Conservation (phyloP, 208 protist species). For the Trypanosoma melophagium region DNA sequence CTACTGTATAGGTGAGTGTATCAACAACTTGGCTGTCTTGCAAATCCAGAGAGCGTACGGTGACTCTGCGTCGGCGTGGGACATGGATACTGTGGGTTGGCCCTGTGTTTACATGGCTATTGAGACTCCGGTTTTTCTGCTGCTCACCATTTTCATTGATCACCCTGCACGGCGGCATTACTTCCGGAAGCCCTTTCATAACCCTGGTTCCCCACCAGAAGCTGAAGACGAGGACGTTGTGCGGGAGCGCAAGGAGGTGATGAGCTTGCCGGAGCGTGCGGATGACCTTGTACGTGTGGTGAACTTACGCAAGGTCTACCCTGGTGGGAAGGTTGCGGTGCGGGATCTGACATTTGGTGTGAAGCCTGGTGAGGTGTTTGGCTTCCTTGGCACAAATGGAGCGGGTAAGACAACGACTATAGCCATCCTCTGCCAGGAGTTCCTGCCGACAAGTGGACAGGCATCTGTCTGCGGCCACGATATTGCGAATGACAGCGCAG, state of each 20-base stretch:
- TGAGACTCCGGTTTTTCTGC: constrained; percentile 54
- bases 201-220: constrained; percentile 26
- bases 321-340: constrained; percentile 67
- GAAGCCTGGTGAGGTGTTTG: constrained; percentile 73
- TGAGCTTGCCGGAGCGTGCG: not conserved
- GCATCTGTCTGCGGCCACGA: constrained; percentile 54
- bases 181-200: not conserved
- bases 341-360: constrained; percentile 72
- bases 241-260: constrained; percentile 1
- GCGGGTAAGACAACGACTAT: constrained; percentile 88
- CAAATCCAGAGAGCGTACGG: constrained; percentile 30
- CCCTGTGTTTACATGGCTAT: constrained; percentile 64
- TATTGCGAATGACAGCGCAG: constrained; percentile 41
- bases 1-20: constrained; percentile 77
- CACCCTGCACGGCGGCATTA: constrained; percentile 46
- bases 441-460: constrained; percentile 55
- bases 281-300: constrained; percentile 57
- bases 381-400: constrained; percentile 86
- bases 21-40: constrained; percentile 60
- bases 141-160: constrained; percentile 66
- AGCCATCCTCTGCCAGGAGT: constrained; percentile 75
- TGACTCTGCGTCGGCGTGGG: constrained; percentile 32
- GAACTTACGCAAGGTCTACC: constrained; percentile 63
- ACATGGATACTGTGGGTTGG: constrained; percentile 48
- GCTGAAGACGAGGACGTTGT: constrained; percentile 37